Evolutionary conservation across 169 alveolate genomes (phyloP).

Genomic region (Pseudocohnilembus persalinus): DNA sequence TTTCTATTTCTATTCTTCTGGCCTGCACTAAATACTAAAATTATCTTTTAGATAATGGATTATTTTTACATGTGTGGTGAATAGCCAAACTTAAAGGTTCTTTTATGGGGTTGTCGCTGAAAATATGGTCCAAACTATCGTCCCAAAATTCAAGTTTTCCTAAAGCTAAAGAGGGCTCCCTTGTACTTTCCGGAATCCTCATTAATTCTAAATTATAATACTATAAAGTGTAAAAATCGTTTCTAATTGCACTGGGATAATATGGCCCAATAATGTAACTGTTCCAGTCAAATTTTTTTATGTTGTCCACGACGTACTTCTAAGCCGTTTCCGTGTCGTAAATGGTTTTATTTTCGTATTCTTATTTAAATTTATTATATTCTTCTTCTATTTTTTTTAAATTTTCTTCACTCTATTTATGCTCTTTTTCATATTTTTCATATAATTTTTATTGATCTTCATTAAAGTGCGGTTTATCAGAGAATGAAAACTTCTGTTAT

Average conservation of each 20-base stretch:
- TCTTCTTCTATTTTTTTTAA: neutral
- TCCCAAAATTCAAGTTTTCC: slow-evolving; percentile 44
- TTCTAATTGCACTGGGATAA: slow-evolving; percentile 25
- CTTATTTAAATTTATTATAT: neutral
- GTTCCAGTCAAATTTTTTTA: slow-evolving; percentile 36
- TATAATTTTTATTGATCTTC: neutral
- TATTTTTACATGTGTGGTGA: slow-evolving; percentile 36
- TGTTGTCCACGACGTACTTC: slow-evolving; percentile 33
- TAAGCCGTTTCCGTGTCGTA: slow-evolving; percentile 29
- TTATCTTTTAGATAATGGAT: slow-evolving; percentile 29
- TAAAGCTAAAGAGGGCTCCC: slow-evolving; percentile 28
- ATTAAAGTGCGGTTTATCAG: neutral
- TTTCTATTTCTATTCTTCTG: slow-evolving; percentile 33
- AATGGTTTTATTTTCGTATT: slow-evolving; percentile 3
- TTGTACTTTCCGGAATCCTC: slow-evolving; percentile 42
- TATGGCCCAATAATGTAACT: slow-evolving; percentile 26
- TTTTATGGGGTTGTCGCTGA: slow-evolving; percentile 28
- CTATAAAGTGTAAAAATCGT: slow-evolving; percentile 13
- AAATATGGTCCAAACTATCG: slow-evolving; percentile 24
- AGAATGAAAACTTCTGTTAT: neutral
- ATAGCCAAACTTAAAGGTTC: slow-evolving; percentile 36
- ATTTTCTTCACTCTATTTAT: neutral
- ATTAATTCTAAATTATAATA: slow-evolving; percentile 39
- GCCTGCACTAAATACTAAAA: slow-evolving; percentile 14
- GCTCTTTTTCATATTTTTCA: neutral